Percentiles rank a stretch among this genome's conserved stretches.
phyloP scores from a whole-genome alignment of 208 protist species.

The Strigomonas oncopelti region DNA sequence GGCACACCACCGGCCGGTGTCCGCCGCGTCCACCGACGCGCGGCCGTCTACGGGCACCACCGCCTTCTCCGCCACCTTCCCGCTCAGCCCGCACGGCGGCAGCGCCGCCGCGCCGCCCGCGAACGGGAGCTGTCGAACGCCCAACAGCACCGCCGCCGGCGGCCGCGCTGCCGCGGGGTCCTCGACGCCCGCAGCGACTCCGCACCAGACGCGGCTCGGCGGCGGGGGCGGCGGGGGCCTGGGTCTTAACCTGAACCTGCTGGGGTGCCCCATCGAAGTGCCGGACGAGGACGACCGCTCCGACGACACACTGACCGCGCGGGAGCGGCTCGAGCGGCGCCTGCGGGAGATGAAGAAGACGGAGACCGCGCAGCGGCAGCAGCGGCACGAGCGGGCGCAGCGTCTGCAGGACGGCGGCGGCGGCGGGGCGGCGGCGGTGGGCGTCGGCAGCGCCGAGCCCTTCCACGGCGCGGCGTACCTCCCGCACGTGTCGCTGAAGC shows the following conservation, averaged over 20 bases:
- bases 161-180: neutral
- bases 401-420: constrained; percentile 9
- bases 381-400: constrained; percentile 18
- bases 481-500: constrained; percentile 30
- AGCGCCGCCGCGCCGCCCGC: neutral
- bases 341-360: constrained; percentile 10
- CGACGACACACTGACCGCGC: constrained; percentile 12
- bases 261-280: constrained; percentile 18
- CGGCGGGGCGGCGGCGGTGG: neutral
- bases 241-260: constrained; percentile 20
- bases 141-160: neutral
- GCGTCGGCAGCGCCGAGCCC: neutral
- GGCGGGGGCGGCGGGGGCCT: neutral
- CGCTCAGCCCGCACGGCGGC: neutral
- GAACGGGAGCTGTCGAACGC: neutral
- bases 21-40: neutral
- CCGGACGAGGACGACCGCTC: neutral
- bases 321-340: constrained; percentile 20
- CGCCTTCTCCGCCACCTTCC: neutral
- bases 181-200: neutral
- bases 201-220: too few species aligned
- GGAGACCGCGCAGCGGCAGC: constrained; percentile 9
- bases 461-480: constrained; percentile 18
- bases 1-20: neutral
- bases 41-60: neutral